Percentiles rank a stretch among this genome's conserved stretches.
phyloP scores from a whole-genome alignment of 306 rosid genomes.

The Urtica urens region DNA sequence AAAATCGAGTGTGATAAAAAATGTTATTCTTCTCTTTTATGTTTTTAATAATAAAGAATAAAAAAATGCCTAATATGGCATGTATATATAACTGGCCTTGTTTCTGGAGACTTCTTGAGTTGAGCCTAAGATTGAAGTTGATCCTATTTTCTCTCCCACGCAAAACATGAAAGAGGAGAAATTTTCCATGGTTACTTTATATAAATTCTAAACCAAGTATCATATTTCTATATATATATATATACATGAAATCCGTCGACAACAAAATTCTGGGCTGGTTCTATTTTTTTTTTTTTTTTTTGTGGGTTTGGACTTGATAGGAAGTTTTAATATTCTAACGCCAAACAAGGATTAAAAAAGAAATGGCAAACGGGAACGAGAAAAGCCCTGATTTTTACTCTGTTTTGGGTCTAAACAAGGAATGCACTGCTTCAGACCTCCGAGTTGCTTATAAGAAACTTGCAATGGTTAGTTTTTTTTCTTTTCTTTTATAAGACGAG shows the following conservation, averaged over 20 bases:
- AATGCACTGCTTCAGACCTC: conserved; percentile 66
- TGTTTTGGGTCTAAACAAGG: conserved; percentile 69
- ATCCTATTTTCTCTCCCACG: conserved; percentile 4
- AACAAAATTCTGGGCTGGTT: background rate
- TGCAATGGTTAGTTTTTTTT: conserved; percentile 57
- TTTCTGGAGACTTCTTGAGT: conserved; percentile 46
- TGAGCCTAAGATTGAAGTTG: conserved; percentile 5
- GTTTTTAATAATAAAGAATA: background rate
- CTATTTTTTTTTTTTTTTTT: conserved; percentile 11
- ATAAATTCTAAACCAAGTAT: conserved; percentile 23
- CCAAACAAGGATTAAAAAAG: too few relatives aligned
- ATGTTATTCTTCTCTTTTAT: background rate
- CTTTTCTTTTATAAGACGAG: background rate
- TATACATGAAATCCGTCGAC: conserved; percentile 40
- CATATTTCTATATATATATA: conserved; percentile 4
- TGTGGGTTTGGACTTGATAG: conserved; percentile 1
- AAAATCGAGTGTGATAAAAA: too few relatives aligned
- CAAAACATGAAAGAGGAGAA: conserved; percentile 13
- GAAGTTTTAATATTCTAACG: too few relatives aligned
- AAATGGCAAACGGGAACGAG: conserved; percentile 54
- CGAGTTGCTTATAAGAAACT: conserved; percentile 75
- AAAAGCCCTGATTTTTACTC: conserved; percentile 50
- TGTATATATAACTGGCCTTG: background rate
- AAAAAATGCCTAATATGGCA: conserved; percentile 7
- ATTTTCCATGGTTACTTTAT: background rate